These are phyloP conservation scores for Alternaria ethzedia DNA, from an alignment of 2,329 filamentous ascomycete species.

Conservation along the genomic window DNA sequence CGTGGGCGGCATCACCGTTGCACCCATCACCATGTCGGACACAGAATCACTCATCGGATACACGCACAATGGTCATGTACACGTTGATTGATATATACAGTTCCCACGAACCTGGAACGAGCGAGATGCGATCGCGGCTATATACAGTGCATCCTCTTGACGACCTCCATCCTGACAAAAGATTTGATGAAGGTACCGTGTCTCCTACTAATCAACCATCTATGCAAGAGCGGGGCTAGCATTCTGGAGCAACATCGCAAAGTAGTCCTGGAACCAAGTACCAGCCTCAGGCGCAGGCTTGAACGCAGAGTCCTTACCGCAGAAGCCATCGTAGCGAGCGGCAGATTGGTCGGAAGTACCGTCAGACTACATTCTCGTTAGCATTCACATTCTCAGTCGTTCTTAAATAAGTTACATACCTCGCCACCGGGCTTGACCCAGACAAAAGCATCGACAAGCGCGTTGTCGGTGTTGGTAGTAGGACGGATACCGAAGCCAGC, in stretches of 20 bases:
- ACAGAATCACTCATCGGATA: fast-evolving
- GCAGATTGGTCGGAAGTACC: conserved; percentile 54
- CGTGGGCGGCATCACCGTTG: neutral
- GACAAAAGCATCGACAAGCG: conserved; percentile 69
- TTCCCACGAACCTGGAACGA: neutral
- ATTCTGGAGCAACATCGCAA: conserved; percentile 44
- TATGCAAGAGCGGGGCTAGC: conserved; percentile 40
- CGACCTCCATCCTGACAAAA: neutral
- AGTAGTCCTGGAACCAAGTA: conserved; percentile 65
- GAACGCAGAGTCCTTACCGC: conserved; percentile 61
- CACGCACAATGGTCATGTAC: neutral
- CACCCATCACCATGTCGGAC: neutral
- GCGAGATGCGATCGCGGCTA: neutral
- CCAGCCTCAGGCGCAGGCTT: conserved; percentile 73
- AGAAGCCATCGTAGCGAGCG: conserved; percentile 61
- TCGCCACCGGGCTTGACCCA: conserved; percentile 73
- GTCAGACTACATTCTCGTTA: conserved; percentile 39
- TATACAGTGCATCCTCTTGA: neutral
- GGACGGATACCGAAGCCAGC: conserved; percentile 71
- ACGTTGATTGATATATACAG: neutral
- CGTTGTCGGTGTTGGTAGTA: conserved; percentile 65
- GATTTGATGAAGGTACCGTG: too few relatives aligned
- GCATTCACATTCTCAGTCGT: neutral
- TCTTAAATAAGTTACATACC: conserved; percentile 10
- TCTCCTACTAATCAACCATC: neutral